Percentiles rank a stretch among this genome's conserved stretches.
phyloP scores from a whole-genome alignment of 1,284 basidiomycete species.

The Flammula alnicola region DNA sequence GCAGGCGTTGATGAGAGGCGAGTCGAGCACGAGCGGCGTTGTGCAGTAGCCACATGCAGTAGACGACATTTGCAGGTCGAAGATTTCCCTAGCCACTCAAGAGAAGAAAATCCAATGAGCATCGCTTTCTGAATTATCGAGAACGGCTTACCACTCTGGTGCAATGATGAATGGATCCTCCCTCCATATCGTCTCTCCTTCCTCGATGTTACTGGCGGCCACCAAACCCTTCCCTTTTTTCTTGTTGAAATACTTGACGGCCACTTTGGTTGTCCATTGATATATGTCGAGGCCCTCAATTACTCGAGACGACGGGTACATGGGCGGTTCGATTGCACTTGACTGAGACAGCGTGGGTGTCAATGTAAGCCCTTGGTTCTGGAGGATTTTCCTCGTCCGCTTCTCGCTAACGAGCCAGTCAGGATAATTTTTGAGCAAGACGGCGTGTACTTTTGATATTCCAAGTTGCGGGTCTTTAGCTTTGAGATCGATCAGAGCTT shows the following conservation, averaged over 20 bases:
- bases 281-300: slow-evolving; percentile 67
- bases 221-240: slow-evolving; percentile 86
- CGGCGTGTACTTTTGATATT: slow-evolving; percentile 69
- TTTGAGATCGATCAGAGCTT: slow-evolving; percentile 48
- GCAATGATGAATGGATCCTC: slow-evolving; percentile 78
- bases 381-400: slow-evolving; percentile 72
- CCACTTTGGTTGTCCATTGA: slow-evolving; percentile 67
- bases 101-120: not conserved
- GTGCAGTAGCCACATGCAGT: slow-evolving; percentile 70
- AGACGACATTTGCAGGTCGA: slow-evolving; percentile 61
- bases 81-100: slow-evolving; percentile 61
- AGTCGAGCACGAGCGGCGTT: slow-evolving; percentile 55
- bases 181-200: slow-evolving; percentile 82
- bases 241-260: slow-evolving; percentile 71
- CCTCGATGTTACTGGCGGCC: slow-evolving; percentile 64
- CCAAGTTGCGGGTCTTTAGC: slow-evolving; percentile 67
- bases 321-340: slow-evolving; percentile 25
- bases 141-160: slow-evolving; percentile 63
- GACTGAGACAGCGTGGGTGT: slow-evolving; percentile 5
- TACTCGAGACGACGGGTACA: slow-evolving; percentile 67
- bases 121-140: not conserved
- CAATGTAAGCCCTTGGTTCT: slow-evolving; percentile 57
- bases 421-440: slow-evolving; percentile 61
- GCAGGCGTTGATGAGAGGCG: slow-evolving; percentile 56
- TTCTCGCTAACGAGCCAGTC: slow-evolving; percentile 84